Conservation (phyloP, 169 alveolate species). For the Plasmodium chabaudi region DNA sequence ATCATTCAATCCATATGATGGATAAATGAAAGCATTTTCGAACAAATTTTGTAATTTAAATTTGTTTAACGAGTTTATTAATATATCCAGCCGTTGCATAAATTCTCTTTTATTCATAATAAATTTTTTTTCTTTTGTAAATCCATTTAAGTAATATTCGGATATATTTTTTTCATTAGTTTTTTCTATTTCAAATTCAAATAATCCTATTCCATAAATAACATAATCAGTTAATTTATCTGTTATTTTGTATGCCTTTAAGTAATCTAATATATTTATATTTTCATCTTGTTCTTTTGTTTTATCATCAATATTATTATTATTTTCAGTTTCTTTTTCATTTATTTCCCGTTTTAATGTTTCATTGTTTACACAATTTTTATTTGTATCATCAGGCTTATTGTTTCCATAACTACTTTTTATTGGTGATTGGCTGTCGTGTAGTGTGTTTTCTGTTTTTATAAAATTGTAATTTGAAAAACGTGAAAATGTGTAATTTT, state of each 20-base stretch:
- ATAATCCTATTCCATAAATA: conserved; percentile 59
- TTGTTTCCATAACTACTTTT: background rate
- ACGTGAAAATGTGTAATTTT: conserved; percentile 50
- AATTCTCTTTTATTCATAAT: conserved; percentile 45
- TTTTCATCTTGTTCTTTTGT: conserved; percentile 5
- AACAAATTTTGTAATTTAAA: conserved; percentile 45
- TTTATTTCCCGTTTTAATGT: background rate
- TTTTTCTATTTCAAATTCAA: conserved; percentile 35
- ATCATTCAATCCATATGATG: conserved; percentile 63
- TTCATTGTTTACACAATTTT: background rate
- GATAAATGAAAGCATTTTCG: conserved; percentile 61
- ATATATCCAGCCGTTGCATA: conserved; percentile 42
- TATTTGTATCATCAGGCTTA: background rate
- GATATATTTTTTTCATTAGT: conserved; percentile 23
- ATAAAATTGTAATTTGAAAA: conserved; percentile 44
- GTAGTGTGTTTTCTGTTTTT: conserved; percentile 23
- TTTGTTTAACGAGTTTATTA: conserved; percentile 59
- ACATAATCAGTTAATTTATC: conserved; percentile 46
- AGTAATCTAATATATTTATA: conserved; percentile 21
- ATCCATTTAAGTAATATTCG: conserved; percentile 56
- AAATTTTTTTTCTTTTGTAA: conserved; percentile 35
- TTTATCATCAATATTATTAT: background rate
- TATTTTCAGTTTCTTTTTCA: background rate
- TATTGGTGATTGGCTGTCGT: background rate
- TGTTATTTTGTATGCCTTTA: conserved; percentile 25